Evolutionary conservation across 805 yeast species (phyloP).

Genomic region (Ogataea minuta): DNA sequence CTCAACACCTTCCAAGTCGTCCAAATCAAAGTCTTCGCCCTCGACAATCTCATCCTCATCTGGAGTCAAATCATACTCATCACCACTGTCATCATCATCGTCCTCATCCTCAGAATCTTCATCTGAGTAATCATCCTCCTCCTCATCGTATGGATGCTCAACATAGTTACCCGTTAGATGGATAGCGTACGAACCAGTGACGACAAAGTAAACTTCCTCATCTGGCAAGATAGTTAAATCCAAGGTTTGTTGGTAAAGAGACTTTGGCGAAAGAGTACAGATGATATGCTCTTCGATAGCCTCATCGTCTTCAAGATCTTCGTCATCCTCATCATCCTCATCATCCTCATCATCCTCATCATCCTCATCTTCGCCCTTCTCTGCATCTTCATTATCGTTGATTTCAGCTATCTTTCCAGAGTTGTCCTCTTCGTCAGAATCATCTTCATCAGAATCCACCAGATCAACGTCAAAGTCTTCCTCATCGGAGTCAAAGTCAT

Average conservation of each 20-base stretch:
- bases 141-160: constrained; percentile 89
- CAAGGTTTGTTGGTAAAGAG: constrained; percentile 83
- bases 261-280: constrained; percentile 86
- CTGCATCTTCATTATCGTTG: constrained; percentile 12
- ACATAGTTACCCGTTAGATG: constrained; percentile 94
- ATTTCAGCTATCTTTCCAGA: constrained; percentile 27
- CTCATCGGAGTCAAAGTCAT: constrained; percentile 45
- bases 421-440: constrained; percentile 41
- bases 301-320: constrained; percentile 60
- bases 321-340: constrained; percentile 52
- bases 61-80: constrained; percentile 67
- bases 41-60: constrained; percentile 66
- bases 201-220: constrained; percentile 92
- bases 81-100: constrained; percentile 46
- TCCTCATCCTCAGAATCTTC: constrained; percentile 41
- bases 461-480: constrained; percentile 33
- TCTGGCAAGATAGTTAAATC: constrained; percentile 89
- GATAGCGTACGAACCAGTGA: constrained; percentile 91
- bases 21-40: constrained; percentile 54
- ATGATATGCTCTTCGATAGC: constrained; percentile 82
- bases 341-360: constrained; percentile 31
- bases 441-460: constrained; percentile 34
- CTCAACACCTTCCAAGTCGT: constrained; percentile 64
- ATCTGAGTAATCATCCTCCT: constrained; percentile 49
- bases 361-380: constrained; percentile 26